Base-by-base conservation (phyloP, 225 moss, liverwort and hornwort genomes). In the Physcomitrium patens region DNA sequence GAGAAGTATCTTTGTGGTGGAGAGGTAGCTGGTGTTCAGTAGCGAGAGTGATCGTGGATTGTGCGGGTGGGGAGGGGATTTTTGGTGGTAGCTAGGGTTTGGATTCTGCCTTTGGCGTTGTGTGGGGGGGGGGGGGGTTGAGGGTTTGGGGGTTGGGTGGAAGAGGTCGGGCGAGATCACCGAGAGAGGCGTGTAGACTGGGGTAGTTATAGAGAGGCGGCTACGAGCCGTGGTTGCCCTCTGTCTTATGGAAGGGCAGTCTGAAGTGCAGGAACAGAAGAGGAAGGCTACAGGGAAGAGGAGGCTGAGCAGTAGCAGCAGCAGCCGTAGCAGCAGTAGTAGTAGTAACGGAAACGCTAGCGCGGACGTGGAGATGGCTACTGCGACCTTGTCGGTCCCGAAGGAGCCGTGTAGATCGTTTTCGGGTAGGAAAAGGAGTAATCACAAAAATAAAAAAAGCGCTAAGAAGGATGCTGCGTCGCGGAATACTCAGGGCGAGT, bases 191-290 rank as follows among this genome's bases (percentile, higher is more conserved):
- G 67, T 49, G 20, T 10, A 16, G 54, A 53, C 41, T 53, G 69
- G 71, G 72, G 22, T 16, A 61, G 72, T 28, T 43, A 48, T 17
- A 53, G 54, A 69, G 69, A 54, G 69, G 61, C 72, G 50, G 69
- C 69, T 69, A 54, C 44, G 54, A 53, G 61, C 72, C 52, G 69
- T 54, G 53, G 69, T 24, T n/a, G 24, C 46, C 72, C 60, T 47
- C 60, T 61, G 15, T 55, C 71, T 71, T 71, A 73, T 73, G 51
- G 63, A 63, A 73, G 18, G 60, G 60, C 49, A 62, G 50, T 28
- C 31, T 31, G 73, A 63, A 48, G 61, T 62, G 49, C 61, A 73
- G 73, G 63, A 64, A 73, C 31, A 59, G 58, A 56, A 64, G 23
- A 41, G n/a, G 31, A 73, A 52, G 5, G 52, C n/a, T 15, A 72